Evolutionary conservation across 2,329 filamentous ascomycete genomes (phyloP).

Genomic region (Fusarium oligoseptatum): DNA sequence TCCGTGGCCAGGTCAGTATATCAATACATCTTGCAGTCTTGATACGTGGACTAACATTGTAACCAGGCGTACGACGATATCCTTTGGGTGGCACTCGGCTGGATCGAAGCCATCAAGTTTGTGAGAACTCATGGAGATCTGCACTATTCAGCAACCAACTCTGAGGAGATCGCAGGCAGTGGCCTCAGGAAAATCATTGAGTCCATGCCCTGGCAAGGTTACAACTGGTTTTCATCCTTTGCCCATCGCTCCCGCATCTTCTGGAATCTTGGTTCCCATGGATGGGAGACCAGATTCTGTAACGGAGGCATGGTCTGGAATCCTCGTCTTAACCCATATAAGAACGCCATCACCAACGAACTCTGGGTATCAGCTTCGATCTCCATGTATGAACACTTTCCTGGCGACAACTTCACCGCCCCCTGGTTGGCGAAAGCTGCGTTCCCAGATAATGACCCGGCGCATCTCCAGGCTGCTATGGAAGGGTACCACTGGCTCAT

Average conservation of each 20-base stretch:
- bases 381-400: conserved; percentile 90
- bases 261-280: conserved; percentile 82
- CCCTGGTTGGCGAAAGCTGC: conserved; percentile 65
- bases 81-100: conserved; percentile 93
- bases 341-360: conserved; percentile 96
- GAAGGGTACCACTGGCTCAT: conserved; percentile 86
- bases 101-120: conserved; percentile 87
- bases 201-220: conserved; percentile 78
- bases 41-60: not conserved
- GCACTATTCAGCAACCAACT: conserved; percentile 63
- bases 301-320: conserved; percentile 94
- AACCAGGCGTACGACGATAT: conserved; percentile 89
- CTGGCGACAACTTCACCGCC: conserved; percentile 80
- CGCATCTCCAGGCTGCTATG: conserved; percentile 79
- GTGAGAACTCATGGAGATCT: conserved; percentile 75
- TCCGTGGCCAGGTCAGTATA: conserved; percentile 69
- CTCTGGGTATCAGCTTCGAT: conserved; percentile 88
- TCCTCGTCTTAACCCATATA: conserved; percentile 83
- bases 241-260: conserved; percentile 87
- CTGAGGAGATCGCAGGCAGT: conserved; percentile 27
- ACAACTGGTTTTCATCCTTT: conserved; percentile 80
- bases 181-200: conserved; percentile 51
- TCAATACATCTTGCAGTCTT: fast-evolving
- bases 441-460: conserved; percentile 63
- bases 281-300: conserved; percentile 87